Evolutionary conservation across 2,329 filamentous ascomycete genomes (phyloP).

Genomic region (Paraphaeosphaeria minitans): DNA sequence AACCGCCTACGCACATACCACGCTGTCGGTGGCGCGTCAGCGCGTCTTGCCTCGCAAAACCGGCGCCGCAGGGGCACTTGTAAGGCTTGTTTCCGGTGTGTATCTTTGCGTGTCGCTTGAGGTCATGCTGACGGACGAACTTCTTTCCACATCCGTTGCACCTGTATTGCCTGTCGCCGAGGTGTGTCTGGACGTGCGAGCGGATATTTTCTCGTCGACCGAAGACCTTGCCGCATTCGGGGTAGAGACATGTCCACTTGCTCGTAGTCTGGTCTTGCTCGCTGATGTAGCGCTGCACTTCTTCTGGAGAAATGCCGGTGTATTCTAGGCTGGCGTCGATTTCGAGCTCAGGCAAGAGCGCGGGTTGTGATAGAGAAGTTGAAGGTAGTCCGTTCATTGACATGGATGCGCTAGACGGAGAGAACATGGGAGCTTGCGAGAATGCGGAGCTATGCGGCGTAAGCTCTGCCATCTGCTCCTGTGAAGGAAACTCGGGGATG

Average conservation of each 20-base stretch:
- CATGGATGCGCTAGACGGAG: slow-evolving; percentile 29
- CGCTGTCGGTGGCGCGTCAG: slow-evolving; percentile 92
- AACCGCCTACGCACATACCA: slow-evolving; percentile 94
- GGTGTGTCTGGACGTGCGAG: slow-evolving; percentile 95
- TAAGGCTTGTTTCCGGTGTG: slow-evolving; percentile 96
- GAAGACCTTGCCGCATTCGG: slow-evolving; percentile 85
- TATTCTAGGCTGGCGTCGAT: slow-evolving; percentile 69
- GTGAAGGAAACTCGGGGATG: slow-evolving; percentile 38
- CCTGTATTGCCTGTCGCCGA: slow-evolving; percentile 93
- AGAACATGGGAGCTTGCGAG: slow-evolving; percentile 36
- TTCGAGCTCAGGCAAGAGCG: slow-evolving; percentile 52
- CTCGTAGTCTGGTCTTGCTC: slow-evolving; percentile 51
- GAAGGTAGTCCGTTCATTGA: slow-evolving; percentile 23
- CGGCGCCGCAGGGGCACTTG: slow-evolving; percentile 90
- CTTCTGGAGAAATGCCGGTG: slow-evolving; percentile 85
- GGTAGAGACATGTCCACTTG: slow-evolving; percentile 57
- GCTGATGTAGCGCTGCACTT: slow-evolving; percentile 60
- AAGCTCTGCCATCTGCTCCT: slow-evolving; percentile 39
- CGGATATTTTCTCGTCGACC: slow-evolving; percentile 99
- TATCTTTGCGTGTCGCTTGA: slow-evolving; percentile 97
- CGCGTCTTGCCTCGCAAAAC: slow-evolving; percentile 93
- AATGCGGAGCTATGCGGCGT: slow-evolving; percentile 32
- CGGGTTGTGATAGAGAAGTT: slow-evolving; percentile 17
- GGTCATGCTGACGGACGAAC: slow-evolving; percentile 95
- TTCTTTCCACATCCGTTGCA: slow-evolving; percentile 93